Evolutionary conservation across 2,329 filamentous ascomycete genomes (phyloP).

Genomic region (Colletotrichum sp.): DNA sequence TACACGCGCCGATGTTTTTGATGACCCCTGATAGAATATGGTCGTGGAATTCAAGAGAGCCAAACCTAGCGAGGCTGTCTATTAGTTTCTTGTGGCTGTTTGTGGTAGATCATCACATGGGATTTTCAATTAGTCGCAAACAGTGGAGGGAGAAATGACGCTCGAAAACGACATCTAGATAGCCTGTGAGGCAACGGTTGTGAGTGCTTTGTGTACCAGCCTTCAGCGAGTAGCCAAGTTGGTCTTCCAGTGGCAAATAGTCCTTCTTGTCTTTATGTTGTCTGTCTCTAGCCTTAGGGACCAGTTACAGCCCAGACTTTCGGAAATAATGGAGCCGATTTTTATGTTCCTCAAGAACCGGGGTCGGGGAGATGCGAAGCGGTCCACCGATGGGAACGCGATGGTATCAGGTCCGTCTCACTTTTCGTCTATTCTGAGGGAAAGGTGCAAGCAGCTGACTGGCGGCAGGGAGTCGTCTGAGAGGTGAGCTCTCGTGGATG

Average conservation of each 20-base stretch:
- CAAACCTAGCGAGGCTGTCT: neutral
- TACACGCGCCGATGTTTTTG: neutral
- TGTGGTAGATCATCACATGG: neutral
- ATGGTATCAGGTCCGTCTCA: neutral
- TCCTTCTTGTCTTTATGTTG: too few relatives aligned
- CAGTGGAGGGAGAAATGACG: neutral
- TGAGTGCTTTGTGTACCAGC: neutral
- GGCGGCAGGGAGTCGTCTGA: neutral
- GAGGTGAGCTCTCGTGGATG: neutral
- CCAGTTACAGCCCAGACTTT: neutral
- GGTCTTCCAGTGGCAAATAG: neutral
- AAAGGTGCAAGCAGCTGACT: neutral
- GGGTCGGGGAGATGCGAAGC: neutral
- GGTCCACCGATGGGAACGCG: neutral
- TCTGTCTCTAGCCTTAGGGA: neutral
- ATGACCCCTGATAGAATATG: neutral
- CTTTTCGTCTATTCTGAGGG: neutral
- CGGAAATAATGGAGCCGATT: neutral
- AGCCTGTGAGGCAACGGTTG: neutral
- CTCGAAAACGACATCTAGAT: neutral
- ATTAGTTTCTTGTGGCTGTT: neutral
- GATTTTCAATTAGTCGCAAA: neutral
- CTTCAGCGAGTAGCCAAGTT: neutral
- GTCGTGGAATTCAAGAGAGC: neutral
- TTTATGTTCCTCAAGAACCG: neutral